Evolutionary conservation across 2,329 filamentous ascomycete genomes (phyloP), one percentile per base, ranked within the genome.

Genomic region (Paraphoma sp.): DNA sequence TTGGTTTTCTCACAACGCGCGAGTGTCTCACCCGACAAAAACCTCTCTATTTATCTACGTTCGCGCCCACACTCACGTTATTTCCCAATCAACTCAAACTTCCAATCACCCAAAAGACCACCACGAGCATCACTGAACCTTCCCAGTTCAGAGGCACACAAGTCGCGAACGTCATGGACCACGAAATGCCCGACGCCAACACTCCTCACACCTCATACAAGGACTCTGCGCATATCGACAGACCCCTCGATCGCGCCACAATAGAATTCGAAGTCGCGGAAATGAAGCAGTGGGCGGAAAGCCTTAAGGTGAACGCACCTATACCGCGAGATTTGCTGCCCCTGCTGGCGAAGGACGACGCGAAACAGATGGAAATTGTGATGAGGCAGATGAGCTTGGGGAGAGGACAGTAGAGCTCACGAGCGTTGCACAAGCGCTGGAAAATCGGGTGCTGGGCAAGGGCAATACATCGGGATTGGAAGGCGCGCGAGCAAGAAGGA

Each of bases 291-390:
- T 49, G 47, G 47, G 47, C 49, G 14, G 40, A 48, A n/a, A 16
- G 18, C 9, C 10, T 97, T 82, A 97, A 96, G 79, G 85, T 97
- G 14, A 88, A 89, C 38, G 96, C 93, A 2, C 92, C 92, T 4
- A 92, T 97, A 7, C 94, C 94, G 1, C 88, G 86, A 53, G 93
- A 98, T 76, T 80, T 98, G 33, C 92, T 97, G 33, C 88, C 91
- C 1, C 97, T 98, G 64, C 89, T 98, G 60, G 93, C 94, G 56
- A 97, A 97, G 74, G 93, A 97, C 72, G 91, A 91, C 2, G 84
- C 82, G 40, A 97, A 97, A 80, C 93, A 97, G 77, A 33, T 53
- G 45, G 51, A 53, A 29, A 28, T 53, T 28, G 29, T 36, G 28
- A 18, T 88, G 92, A 69, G 87, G 93, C 12, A 42, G 16, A 73